Conservation (phyloP, 768 basidiomycete species). For the Chalciporus sphaerocephalus region DNA sequence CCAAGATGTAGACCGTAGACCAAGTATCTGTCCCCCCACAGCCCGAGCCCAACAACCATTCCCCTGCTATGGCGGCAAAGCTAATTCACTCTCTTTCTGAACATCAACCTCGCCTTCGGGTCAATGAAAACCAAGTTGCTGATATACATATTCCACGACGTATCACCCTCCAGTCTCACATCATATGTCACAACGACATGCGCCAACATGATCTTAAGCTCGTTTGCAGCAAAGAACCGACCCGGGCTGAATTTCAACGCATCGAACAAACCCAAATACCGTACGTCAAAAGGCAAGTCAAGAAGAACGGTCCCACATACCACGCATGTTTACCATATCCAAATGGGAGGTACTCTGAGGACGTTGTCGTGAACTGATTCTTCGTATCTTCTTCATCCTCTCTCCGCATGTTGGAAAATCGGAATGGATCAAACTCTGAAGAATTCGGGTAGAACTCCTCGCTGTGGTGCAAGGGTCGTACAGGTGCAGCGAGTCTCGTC, state of each 20-base stretch:
- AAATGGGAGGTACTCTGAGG: constrained; percentile 32
- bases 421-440: too few relatives aligned
- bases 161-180: background rate
- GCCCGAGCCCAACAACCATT: too few relatives aligned
- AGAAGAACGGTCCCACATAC: constrained; percentile 20
- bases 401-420: constrained; percentile 36
- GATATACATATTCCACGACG: background rate
- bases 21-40: too few relatives aligned
- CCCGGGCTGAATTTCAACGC: constrained; percentile 1
- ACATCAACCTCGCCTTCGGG: background rate
- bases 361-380: constrained; percentile 33
- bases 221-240: constrained; percentile 41
- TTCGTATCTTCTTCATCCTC: constrained; percentile 29
- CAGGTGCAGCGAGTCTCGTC: background rate
- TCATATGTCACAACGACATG: constrained; percentile 32
- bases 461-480: background rate
- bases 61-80: too few relatives aligned
- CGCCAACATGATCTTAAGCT: constrained; percentile 44
- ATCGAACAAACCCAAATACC: too few relatives aligned
- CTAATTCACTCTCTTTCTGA: background rate
- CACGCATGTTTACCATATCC: constrained; percentile 27
- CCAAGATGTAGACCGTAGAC: too few relatives aligned
- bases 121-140: background rate
- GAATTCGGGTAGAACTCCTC: background rate
- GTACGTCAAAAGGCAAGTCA: too few relatives aligned